Base-by-base conservation (phyloP, 78 protist genomes). In the Chrysochromulina tobinii region DNA sequence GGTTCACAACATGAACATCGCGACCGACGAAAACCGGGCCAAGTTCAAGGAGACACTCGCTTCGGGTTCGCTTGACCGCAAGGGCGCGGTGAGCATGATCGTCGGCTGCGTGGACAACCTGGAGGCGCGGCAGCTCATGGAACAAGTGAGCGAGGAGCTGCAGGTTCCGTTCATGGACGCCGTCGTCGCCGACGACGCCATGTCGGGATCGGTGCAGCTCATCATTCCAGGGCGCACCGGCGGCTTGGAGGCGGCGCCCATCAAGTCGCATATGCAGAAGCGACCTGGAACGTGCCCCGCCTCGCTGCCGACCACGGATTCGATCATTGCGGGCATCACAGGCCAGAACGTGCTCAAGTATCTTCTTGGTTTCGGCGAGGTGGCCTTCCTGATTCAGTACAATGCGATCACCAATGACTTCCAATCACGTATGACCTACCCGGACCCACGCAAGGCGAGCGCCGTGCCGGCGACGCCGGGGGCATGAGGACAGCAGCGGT, bases 91-190 rank as follows among this genome's bases (percentile, higher is more conserved):
- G 11, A 84, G 69, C 75, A 73, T 98, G 38, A 95, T 98, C 1
- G 68, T 98, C 64, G 84, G 96, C 55, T 98, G 99, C 57, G 99
- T 98, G 9, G 99, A 98, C 89, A 98, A 97, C 87, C 94, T 94
- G 73, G 98, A 95, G 11, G 99, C 99, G 54, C 87, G 97, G 27
- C 48, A 54, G 61, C 5, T 18, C 12, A 53, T 79, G 14, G 64
- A 85, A 48, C 20, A 25, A 68, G 94, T 87, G 48, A 92, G 97
- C 83, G 17, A 54, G 12, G 97, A 92, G 91, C 61, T 84, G 61
- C 25, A 79, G 58, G 51, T 84, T 15, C 50, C 55, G 21, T 98
- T 97, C 98, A 95, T 97, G 95, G 99, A 98, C 66, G 68, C 94
- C 20, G 99, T 98, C 51, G 98, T 97, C 27, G 53, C 96, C 5